Base-by-base conservation (phyloP, 2,329 filamentous ascomycete genomes). In the Beauveria asiatica region DNA sequence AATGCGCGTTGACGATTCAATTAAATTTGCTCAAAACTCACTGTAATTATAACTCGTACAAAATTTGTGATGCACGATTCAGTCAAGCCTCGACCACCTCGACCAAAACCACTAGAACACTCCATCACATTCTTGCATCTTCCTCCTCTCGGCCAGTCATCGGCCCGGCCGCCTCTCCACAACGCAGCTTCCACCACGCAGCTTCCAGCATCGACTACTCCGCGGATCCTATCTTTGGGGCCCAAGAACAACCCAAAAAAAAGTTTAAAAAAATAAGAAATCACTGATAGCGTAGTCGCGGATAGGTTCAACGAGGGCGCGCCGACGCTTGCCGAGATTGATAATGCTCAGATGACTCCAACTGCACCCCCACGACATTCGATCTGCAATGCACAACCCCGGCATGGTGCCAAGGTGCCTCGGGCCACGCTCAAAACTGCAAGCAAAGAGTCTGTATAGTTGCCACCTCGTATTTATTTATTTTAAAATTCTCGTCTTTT, bases 331-430 rank as follows among this genome's bases (percentile, higher is more conserved):
- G 55, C 55, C 55, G 55, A 57, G 44, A 57, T 50, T 41, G 33
- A 49, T 57, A 44, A 44, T 49, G 55, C 55, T 44, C 55, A 50
- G 45, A 57, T 50, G 55, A 57, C 54, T 57, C 54, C 30, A 23
- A 52, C 50, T 41, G 19, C 16, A 10, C 50, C n/a, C 51, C 50
- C 50, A 16, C 41, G 17, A 8, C 19, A 5, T 48, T 57, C 3
- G 44, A 48, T 48, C 42, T 27, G 30, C 42, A 57, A 39, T 48
- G 44, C 54, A 48, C 8, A 13, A 41, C 54, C 54, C 54, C 42
- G n/a, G 42, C 16, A 56, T 46, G 27, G n/a, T 46, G 25, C 13
- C 27, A 30, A 27, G 27, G 8, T 27, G 27, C 8, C 27, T 27
- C 8, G 27, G 27, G 19, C 41, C 17, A 9, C 30, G 16, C 39